Conservation (phyloP, 306 rosid genomes). For the Trifolium subterraneum region DNA sequence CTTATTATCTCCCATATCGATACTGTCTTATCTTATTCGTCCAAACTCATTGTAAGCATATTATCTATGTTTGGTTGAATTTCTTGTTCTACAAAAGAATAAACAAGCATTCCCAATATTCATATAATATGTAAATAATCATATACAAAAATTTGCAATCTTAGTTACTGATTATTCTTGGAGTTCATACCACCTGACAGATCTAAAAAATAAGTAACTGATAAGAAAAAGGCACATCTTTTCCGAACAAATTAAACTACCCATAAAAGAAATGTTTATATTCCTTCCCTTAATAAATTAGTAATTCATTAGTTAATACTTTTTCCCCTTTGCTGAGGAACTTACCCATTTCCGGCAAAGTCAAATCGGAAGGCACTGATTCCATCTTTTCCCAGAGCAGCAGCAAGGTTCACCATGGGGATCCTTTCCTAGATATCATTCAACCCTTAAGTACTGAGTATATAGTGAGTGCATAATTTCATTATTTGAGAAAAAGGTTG, state of each 20-base stretch:
- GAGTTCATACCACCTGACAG: slow-evolving; percentile 1
- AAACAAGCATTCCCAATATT: neutral
- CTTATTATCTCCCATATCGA: neutral
- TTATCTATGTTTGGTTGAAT: neutral
- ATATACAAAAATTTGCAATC: neutral
- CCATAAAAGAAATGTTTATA: too few species aligned
- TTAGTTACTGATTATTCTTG: neutral
- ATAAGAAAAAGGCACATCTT: too few species aligned
- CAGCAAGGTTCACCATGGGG: slow-evolving; percentile 85
- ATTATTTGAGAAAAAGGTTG: too few species aligned
- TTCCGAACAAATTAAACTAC: too few species aligned
- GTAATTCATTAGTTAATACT: neutral
- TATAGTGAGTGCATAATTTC: neutral
- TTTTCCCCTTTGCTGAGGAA: neutral
- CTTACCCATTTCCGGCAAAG: slow-evolving; percentile 94
- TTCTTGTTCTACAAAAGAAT: neutral
- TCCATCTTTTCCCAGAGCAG: slow-evolving; percentile 64
- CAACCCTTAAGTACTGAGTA: slow-evolving; percentile 14
- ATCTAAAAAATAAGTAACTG: neutral
- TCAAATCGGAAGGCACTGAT: slow-evolving; percentile 79
- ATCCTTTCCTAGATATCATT: slow-evolving; percentile 65
- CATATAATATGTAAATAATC: slow-evolving; percentile 4
- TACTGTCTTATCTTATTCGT: neutral
- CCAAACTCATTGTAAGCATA: neutral
- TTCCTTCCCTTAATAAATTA: neutral